phyloP scores from a whole-genome alignment of 2,329 filamentous ascomycete genomes.

The Canariomyces notabilis region DNA sequence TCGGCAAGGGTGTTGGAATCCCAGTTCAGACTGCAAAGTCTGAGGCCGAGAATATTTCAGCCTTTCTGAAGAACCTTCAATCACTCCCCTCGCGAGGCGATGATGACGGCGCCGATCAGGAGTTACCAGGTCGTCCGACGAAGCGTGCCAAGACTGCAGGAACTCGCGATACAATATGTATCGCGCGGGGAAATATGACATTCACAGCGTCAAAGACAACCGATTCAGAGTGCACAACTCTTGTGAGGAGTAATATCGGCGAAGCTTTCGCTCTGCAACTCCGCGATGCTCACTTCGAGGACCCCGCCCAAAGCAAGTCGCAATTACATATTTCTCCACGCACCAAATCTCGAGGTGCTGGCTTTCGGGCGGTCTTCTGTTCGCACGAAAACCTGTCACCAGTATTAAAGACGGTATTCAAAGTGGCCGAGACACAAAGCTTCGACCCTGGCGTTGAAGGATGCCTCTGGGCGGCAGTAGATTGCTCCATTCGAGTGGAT shows the following conservation, averaged over 20 bases:
- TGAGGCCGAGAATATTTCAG: constrained; percentile 8
- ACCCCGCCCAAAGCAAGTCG: neutral
- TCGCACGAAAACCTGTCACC: constrained; percentile 4
- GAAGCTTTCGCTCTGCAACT: constrained; percentile 11
- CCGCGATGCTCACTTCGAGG: neutral
- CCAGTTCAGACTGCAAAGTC: neutral
- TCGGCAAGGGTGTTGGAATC: neutral
- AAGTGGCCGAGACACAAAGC: constrained; percentile 12
- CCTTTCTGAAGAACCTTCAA: constrained; percentile 12
- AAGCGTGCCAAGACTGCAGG: constrained; percentile 19
- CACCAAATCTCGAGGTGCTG: constrained; percentile 5
- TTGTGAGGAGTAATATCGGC: constrained; percentile 10
- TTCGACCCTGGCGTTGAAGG: constrained; percentile 17
- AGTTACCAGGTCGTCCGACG: constrained; percentile 7
- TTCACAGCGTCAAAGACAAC: constrained; percentile 1
- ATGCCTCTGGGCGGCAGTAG: constrained; percentile 21
- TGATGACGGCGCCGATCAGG: neutral
- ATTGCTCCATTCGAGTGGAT: constrained; percentile 10
- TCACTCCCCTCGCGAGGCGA: constrained; percentile 1
- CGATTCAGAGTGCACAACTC: neutral
- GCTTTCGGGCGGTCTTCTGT: constrained; percentile 9
- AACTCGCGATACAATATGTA: constrained; percentile 11
- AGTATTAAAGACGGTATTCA: constrained; percentile 5
- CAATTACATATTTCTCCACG: constrained; percentile 15
- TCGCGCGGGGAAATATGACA: constrained; percentile 19